Evolutionary conservation across 345 rosid genomes (phyloP), one percentile per base, ranked within the genome.

Genomic region (Eucalyptus coolabah): DNA sequence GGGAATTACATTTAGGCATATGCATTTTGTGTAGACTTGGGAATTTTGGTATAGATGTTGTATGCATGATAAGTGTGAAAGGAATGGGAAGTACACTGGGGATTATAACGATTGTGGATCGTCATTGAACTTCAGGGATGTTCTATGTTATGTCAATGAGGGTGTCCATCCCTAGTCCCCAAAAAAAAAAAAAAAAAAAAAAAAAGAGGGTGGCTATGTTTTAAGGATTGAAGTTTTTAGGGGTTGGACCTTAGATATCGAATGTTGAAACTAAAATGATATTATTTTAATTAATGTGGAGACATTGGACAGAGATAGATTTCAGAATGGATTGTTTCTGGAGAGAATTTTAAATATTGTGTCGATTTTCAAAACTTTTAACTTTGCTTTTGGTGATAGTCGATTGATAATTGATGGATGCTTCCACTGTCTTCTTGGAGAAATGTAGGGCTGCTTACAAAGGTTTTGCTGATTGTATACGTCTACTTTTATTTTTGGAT

Each of bases 381-480:
- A 37, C 42, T 53, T 21, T 91, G 89, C 91, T 49, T 89, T 89
- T 77, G 85, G 47, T 40, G 47, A 77, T 53, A 45, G 24, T 83
- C 5, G 12, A 60, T 88, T 77, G 85, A 77, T 77, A 77, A 40
- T 77, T 77, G 85, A 77, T 77, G 85, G 85, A 77, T 77, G 47
- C 85, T 77, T 23, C 56, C 54, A 53, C 87, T 89, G 59, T 86
- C 93, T 65, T 88, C 88, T 91, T 93, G 93, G 97, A 90, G 91
- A 93, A 93, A 89, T 93, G 88, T 94, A 98, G 99, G 99, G 99
- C 99, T 86, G 99, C 99, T 72, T 98, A 98, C 95, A 98, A 97
- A 93, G 99, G 99, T 90, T 98, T 95, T 92, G 97, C 98, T 32
- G 99, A 98, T 94, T 97, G 96, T 87, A 95, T 98, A 91, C 97